Percentiles rank a stretch among this genome's conserved stretches.
Evolutionary conservation across 1,284 basidiomycete genomes (phyloP).

Genomic region (Tilletia walkeri): DNA sequence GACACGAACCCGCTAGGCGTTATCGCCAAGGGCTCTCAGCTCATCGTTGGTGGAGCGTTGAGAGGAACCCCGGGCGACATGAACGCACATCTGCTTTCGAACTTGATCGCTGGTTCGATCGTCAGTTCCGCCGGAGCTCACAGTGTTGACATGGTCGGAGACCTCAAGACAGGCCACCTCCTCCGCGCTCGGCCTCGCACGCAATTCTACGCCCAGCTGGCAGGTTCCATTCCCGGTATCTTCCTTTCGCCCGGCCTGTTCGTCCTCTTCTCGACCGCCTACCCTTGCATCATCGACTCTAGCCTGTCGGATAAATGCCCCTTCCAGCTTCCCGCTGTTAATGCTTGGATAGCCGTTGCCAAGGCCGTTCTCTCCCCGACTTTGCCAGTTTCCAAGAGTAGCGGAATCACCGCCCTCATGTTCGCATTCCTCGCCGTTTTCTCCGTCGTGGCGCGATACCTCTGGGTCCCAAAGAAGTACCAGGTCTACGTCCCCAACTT

Average conservation of each 20-base stretch:
- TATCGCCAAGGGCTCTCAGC: conserved; percentile 47
- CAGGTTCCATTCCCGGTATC: conserved; percentile 41
- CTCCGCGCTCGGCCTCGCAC: conserved; percentile 67
- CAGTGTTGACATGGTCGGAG: conserved; percentile 70
- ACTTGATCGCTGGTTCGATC: conserved; percentile 65
- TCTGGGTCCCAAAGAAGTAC: conserved; percentile 63
- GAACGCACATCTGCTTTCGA: conserved; percentile 59
- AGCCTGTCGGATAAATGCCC: conserved; percentile 58
- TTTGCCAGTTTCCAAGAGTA: conserved; percentile 34
- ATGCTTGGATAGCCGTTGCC: conserved; percentile 68
- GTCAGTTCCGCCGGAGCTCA: conserved; percentile 66
- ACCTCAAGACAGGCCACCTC: conserved; percentile 71
- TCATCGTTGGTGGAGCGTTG: conserved; percentile 45
- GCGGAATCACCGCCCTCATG: conserved; percentile 67
- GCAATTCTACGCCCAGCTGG: conserved; percentile 65
- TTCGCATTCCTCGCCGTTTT: conserved; percentile 61
- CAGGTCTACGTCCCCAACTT: conserved; percentile 66
- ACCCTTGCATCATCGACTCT: conserved; percentile 65
- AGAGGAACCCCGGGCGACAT: conserved; percentile 57
- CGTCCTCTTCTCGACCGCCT: conserved; percentile 59
- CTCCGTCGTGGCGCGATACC: conserved; percentile 63
- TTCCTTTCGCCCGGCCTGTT: conserved; percentile 38
- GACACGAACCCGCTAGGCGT: conserved; percentile 47
- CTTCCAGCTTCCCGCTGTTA: conserved; percentile 65
- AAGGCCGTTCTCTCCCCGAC: conserved; percentile 59